These are phyloP conservation scores for Pneumocystis canis DNA, from an alignment of 1,139 yeast genomes.

Conservation along the genomic window DNA sequence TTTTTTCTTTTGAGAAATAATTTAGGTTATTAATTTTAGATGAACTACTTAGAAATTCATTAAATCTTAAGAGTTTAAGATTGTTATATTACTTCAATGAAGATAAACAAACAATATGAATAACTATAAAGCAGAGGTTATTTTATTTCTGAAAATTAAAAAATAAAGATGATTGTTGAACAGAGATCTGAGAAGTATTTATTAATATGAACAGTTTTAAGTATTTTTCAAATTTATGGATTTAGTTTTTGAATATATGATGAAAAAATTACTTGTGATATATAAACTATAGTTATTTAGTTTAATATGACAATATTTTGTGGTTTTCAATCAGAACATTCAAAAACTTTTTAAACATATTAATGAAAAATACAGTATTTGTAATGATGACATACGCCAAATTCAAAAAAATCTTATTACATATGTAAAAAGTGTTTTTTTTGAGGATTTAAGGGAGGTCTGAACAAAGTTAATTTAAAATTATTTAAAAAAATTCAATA, in stretches of 20 bases:
- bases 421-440: background rate
- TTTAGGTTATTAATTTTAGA: background rate
- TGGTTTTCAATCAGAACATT: background rate
- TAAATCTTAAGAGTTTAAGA: no score
- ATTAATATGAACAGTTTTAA: background rate
- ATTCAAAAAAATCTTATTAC: background rate
- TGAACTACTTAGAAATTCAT: no score
- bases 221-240: background rate
- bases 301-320: background rate
- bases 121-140: background rate
- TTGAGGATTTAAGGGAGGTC: background rate
- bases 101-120: background rate
- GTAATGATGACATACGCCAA: background rate
- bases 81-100: background rate
- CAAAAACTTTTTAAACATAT: background rate
- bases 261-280: background rate
- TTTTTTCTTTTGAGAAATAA: background rate
- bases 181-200: background rate
- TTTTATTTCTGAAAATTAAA: background rate
- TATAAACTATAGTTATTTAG: background rate
- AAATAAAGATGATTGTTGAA: background rate
- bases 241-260: background rate
- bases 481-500: background rate
- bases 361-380: background rate
- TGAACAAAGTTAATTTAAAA: background rate